A percentile compares a stretch with the other conserved stretches of the same genome.
phyloP scores from a whole-genome alignment of 2,329 filamentous ascomycete genomes.

The Trichophyton benhamiae region DNA sequence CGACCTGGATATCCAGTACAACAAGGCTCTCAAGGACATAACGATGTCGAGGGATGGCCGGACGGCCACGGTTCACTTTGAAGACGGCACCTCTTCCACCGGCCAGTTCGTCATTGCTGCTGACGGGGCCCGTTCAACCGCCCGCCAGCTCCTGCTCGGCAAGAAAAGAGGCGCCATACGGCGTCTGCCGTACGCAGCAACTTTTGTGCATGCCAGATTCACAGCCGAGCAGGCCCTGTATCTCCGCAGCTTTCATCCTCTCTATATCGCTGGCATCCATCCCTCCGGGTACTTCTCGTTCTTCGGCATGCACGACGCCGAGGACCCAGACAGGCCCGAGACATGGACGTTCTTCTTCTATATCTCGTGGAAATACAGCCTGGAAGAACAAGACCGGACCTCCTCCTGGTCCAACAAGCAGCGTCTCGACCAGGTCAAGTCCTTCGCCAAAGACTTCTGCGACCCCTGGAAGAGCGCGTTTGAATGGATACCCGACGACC shows the following conservation, averaged over 20 bases:
- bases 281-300: constrained; percentile 23
- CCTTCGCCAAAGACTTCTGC: constrained; percentile 35
- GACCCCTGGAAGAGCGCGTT: constrained; percentile 32
- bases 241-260: constrained; percentile 34
- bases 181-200: constrained; percentile 34
- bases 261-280: constrained; percentile 34
- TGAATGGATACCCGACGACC: constrained; percentile 23
- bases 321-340: constrained; percentile 18
- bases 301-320: constrained; percentile 28
- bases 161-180: constrained; percentile 22
- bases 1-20: constrained; percentile 20
- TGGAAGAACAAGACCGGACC: constrained; percentile 30
- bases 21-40: constrained; percentile 10
- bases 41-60: constrained; percentile 4
- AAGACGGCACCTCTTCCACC: constrained; percentile 5
- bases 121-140: constrained; percentile 58
- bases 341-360: constrained; percentile 34
- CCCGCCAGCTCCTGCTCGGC: constrained; percentile 41
- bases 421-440: constrained; percentile 31
- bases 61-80: constrained; percentile 4
- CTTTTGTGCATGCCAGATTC: constrained; percentile 35
- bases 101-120: constrained; percentile 45
- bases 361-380: constrained; percentile 32
- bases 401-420: constrained; percentile 18
- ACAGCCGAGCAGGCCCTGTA: constrained; percentile 33